Evolutionary conservation across 2,329 filamentous ascomycete genomes (phyloP), one percentile per base, ranked within the genome.

Genomic region (Penicillium sp.): DNA sequence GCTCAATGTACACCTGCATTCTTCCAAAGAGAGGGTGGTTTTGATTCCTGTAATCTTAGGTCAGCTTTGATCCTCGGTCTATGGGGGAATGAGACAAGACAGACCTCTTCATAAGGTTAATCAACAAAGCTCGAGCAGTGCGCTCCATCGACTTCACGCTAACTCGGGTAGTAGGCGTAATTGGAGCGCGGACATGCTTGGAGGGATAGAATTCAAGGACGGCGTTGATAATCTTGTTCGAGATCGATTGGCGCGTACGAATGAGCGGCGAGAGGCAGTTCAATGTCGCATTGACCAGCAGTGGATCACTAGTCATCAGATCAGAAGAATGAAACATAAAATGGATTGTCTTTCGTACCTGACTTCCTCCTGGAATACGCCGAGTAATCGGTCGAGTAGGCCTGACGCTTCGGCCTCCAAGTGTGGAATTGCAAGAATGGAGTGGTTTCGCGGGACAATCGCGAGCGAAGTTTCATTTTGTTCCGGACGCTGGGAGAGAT

Each of bases 361-460:
- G 75, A 83, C 85, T 66, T 90, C 87, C 61, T 96, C 92, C 69
- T 96, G 91, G 59, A 99, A 82, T 36, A 91, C 85, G 51, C 83
- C 83, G 29, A 99, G 78, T 73, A 99, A 85, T 62, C 94, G 85
- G 73, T 99, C 95, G 54, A 99, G 77, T 38, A 99, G 79, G 15
- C 93, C 94, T 24, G 87, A 91, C 18, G 91, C 90, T 76, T 99
- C 94, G 15, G 95, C 94, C 74, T 97, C 94, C 23, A 99, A 83
- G 58, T 86, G 89, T 53, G 86, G 83, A 42, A 88, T 83, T 57
- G 90, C 85, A 47, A 99, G 82, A 18, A 95, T 74, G 47, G 89
- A 80, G 70, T 99, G 94, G 58, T 88, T 89, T 61, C 85, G 82
- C 21, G 93, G 89, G 6, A 97, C 86, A 71, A 95, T 86, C 56